Evolutionary conservation across 2,329 filamentous ascomycete species (phyloP).

Genomic region (Xylaria sp.): DNA sequence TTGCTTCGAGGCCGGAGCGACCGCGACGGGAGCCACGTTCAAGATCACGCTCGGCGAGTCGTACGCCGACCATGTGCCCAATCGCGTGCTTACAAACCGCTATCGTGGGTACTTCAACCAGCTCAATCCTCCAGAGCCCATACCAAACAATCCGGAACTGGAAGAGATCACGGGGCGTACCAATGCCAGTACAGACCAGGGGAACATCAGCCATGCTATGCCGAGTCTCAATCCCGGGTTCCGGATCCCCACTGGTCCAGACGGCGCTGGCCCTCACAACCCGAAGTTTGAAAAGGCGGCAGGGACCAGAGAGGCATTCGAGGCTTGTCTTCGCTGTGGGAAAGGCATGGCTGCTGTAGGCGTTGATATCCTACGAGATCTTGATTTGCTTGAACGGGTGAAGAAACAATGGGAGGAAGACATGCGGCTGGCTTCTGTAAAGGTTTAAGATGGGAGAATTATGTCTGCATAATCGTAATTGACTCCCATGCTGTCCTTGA

Average conservation of each 20-base stretch:
- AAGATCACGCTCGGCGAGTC: constrained; percentile 38
- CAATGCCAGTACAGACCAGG: constrained; percentile 56
- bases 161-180: constrained; percentile 40
- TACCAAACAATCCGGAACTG: constrained; percentile 35
- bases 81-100: constrained; percentile 41
- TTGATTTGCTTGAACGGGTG: constrained; percentile 38
- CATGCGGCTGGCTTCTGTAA: constrained; percentile 8
- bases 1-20: constrained; percentile 44
- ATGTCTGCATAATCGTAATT: too few species aligned
- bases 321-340: constrained; percentile 41
- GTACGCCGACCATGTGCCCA: constrained; percentile 53
- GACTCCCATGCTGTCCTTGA: too few species aligned
- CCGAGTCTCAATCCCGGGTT: constrained; percentile 51
- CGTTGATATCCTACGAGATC: constrained; percentile 41
- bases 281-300: constrained; percentile 47
- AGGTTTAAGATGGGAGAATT: neutral
- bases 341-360: constrained; percentile 46
- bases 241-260: constrained; percentile 42
- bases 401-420: constrained; percentile 37
- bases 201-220: constrained; percentile 53
- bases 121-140: constrained; percentile 33
- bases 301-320: constrained; percentile 44
- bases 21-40: constrained; percentile 46
- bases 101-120: constrained; percentile 43
- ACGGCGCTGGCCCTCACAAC: constrained; percentile 46